A percentile compares a stretch with the other conserved stretches of the same genome.
Conservation (phyloP, 2,329 filamentous ascomycete genomes). For the Dothideomycetidae sp. region DNA sequence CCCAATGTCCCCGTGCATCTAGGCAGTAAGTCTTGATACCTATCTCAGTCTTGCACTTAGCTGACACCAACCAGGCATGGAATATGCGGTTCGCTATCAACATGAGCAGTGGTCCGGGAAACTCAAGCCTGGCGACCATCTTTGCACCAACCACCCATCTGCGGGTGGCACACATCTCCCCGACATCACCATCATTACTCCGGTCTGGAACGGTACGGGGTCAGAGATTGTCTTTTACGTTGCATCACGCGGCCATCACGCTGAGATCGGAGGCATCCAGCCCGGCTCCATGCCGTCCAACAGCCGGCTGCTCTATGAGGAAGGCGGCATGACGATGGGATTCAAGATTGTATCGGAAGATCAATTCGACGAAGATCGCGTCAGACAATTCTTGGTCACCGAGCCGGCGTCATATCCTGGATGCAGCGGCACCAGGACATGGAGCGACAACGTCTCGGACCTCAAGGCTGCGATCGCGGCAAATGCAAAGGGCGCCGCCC, state of each 20-base stretch:
- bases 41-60: background rate
- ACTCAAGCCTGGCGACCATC: constrained; percentile 28
- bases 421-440: constrained; percentile 20
- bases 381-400: constrained; percentile 38
- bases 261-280: constrained; percentile 27
- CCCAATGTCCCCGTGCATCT: constrained; percentile 20
- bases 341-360: constrained; percentile 25
- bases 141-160: constrained; percentile 28
- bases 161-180: constrained; percentile 30
- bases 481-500: constrained; percentile 21
- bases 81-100: constrained; percentile 28
- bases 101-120: constrained; percentile 23
- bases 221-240: constrained; percentile 26
- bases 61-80: constrained; percentile 21
- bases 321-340: constrained; percentile 27
- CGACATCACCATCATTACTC: constrained; percentile 30
- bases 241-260: constrained; percentile 29
- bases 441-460: constrained; percentile 23
- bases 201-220: constrained; percentile 21
- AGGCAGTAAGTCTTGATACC: constrained; percentile 14
- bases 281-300: constrained; percentile 31
- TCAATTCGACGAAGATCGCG: constrained; percentile 23
- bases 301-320: constrained; percentile 30
- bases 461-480: constrained; percentile 24
- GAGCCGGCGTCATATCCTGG: constrained; percentile 46